Evolutionary conservation across 805 yeast species (phyloP), one percentile per base, ranked within the genome.

Genomic region (Metschnikowia bowlesiae): DNA sequence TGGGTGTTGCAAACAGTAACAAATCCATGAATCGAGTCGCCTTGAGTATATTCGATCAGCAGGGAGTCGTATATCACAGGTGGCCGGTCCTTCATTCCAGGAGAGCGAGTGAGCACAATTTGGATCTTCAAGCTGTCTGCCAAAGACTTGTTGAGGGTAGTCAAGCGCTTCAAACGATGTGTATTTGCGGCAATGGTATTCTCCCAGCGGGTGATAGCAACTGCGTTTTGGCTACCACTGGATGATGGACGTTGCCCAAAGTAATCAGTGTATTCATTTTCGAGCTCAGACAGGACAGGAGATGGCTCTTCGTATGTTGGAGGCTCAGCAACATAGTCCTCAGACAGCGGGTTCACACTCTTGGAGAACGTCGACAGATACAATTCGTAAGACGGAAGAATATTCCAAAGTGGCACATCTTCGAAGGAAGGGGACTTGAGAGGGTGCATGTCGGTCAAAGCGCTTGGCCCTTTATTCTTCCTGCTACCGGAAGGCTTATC

Each of bases 311-410:
- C 72, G 55, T 71, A 71, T 8, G 58, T 50, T 8, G 76, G 76
- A 4, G 74, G 75, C 35, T 61, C 67, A 2, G 60, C 53, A 38
- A 64, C 49, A 29, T 56, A 39, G 41, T 67, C 62, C 32, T 68
- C 68, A 0, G 53, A 51, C 14, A 64, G 59, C 9, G 75, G 74
- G 8, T 66, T 63, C 46, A 70, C 59, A 47, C 60, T 63, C 46
- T 67, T 69, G 18, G 74, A 68, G 39, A 72, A 63, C 4, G 73
- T 70, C 14, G 71, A 64, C 53, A 67, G 69, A 47, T 56, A 62
- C 37, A 65, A 62, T 50, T 65, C 68, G 53, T 65, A 65, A 37
- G 66, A 62, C 26, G 69, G 69, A 8, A 65, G 62, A 26, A 65
- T 63, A 51, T 67, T 69, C 66, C 68, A 64, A 14, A 60, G 50